Base-by-base conservation (phyloP, 1,284 basidiomycete species). In the Ganoderma sinense region DNA sequence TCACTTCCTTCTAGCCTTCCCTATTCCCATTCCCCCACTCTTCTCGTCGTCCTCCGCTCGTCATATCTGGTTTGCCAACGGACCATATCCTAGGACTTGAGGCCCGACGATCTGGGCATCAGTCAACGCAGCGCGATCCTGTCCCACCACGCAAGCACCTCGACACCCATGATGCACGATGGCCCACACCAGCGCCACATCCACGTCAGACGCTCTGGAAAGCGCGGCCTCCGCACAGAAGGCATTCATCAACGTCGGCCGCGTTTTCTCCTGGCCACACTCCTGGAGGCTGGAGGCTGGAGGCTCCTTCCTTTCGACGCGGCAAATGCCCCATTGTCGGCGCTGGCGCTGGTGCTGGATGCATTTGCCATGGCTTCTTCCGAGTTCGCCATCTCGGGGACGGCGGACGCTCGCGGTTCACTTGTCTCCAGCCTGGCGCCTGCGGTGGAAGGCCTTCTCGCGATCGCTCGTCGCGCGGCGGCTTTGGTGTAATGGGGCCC, bases 161-260 rank as follows among this genome's bases (percentile, higher is more conserved):
- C 53, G 53, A 56, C 6, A 33, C 53, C 53, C 29, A 56, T 36
- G 36, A 36, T 16, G 7, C 29, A 56, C 10, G 36, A 36, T 16
- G 7, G 53, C 53, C 53, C 53, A 56, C 53, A 31, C 16, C 53
- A 29, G 53, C 53, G 53, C 53, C 31, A 56, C 53, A 18, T 29
- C 29, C 31, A 56, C 53, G 20, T 29, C 39, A n/a, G 59, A 61
- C 39, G 59, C 39, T 61, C 68, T 65, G 60, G 68, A 69, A 69
- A 65, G 29, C 31, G 64, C 68, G 68, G 68, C n/a, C 59, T 55
- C 68, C 68, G 68, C 56, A 51, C 43, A 61, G 62, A 64, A 68
- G 62, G 29, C 53, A 29, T 33, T 33, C 53, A 56, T 51, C 48
- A 23, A 51, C 23, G 26, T 20, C 48, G 26, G 48, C 48, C 23